phyloP scores from a whole-genome alignment of 768 basidiomycete genomes.

The Suillus occidentalis region DNA sequence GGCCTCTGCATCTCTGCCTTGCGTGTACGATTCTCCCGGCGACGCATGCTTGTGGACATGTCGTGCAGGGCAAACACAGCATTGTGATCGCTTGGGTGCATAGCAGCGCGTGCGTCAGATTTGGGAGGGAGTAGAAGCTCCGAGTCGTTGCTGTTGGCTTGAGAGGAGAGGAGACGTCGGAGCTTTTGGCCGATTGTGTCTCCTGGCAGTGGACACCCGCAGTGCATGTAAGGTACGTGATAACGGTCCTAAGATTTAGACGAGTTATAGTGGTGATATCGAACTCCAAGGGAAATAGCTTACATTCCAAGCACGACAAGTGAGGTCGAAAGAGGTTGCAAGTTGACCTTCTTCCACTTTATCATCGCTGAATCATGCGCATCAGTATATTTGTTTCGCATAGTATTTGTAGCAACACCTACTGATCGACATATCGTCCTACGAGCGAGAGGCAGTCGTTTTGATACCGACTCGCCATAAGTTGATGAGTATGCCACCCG shows the following conservation, averaged over 20 bases:
- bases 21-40: conserved; percentile 21
- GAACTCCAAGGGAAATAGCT: conserved; percentile 11
- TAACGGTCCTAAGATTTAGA: conserved; percentile 41
- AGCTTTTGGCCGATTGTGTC: conserved; percentile 48
- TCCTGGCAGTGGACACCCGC: conserved; percentile 55
- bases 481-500: conserved; percentile 72
- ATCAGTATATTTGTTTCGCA: background rate
- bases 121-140: conserved; percentile 33
- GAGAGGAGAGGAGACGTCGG: conserved; percentile 23
- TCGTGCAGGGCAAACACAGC: conserved; percentile 38
- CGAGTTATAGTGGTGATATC: background rate
- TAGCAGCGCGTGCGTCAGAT: conserved; percentile 37
- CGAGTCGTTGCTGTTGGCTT: background rate
- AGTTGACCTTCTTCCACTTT: conserved; percentile 49
- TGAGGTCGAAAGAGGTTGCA: conserved; percentile 47
- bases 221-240: conserved; percentile 52
- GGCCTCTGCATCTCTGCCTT: conserved; percentile 27
- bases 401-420: conserved; percentile 16
- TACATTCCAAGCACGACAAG: conserved; percentile 50
- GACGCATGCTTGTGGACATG: conserved; percentile 20
- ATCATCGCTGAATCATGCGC: conserved; percentile 41
- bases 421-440: conserved; percentile 56
- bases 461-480: conserved; percentile 44
- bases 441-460: conserved; percentile 39
- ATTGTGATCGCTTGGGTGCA: conserved; percentile 57